A percentile compares a stretch with the other conserved stretches of the same genome.
Evolutionary conservation across 441 rosid species (phyloP).

Genomic region (Mallotus japonicus): DNA sequence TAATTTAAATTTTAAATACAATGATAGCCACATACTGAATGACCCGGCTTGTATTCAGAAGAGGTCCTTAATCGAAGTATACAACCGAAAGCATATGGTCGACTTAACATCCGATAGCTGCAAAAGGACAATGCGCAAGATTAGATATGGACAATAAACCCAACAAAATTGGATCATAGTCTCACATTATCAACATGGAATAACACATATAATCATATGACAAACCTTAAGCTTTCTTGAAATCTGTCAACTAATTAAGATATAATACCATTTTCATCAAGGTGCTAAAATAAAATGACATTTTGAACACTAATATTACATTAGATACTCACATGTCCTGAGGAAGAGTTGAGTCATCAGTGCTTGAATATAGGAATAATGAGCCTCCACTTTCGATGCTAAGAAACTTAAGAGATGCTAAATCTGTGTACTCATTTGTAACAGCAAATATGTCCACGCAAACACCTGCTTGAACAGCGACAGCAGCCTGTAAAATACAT

Average conservation of each 20-base stretch:
- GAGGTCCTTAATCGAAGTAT: conserved; percentile 88
- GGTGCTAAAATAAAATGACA: conserved; percentile 6
- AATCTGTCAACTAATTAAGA: neutral
- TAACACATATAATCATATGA: neutral
- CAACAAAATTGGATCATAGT: neutral
- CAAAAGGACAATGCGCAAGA: conserved; percentile 20
- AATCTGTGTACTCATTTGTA: conserved; percentile 95
- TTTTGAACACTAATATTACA: conserved; percentile 2
- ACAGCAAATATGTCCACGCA: conserved; percentile 93
- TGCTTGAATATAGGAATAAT: conserved; percentile 73
- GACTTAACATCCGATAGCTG: conserved; percentile 90
- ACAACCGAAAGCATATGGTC: conserved; percentile 94
- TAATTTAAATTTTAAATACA: conserved; percentile 2
- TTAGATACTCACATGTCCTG: conserved; percentile 87
- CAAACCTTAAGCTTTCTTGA: neutral
- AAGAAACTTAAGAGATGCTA: conserved; percentile 96
- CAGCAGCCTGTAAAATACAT: conserved; percentile 73
- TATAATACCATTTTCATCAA: conserved; percentile 9
- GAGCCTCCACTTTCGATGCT: conserved; percentile 99
- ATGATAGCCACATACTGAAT: conserved; percentile 59
- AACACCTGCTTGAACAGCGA: conserved; percentile 98
- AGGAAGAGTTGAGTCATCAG: conserved; percentile 98
- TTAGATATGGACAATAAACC: neutral
- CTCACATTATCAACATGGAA: neutral
- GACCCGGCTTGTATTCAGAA: conserved; percentile 84